A percentile compares a stretch with the other conserved stretches of the same genome.
phyloP scores from a whole-genome alignment of 148 eudicot genomes.

The Gaultheria prostrata region DNA sequence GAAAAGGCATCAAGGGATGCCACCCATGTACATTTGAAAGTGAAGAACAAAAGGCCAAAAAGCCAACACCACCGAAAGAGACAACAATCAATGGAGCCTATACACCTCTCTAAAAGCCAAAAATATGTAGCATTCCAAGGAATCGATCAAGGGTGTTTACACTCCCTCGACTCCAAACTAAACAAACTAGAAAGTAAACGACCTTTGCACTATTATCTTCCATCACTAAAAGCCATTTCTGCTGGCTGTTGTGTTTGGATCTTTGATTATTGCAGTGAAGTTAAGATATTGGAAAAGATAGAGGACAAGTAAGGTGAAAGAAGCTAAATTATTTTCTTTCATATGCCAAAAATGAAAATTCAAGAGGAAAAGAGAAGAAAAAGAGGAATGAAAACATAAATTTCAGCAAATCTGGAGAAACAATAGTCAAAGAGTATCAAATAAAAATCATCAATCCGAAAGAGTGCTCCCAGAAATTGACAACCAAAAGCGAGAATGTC shows the following conservation, averaged over 20 bases:
- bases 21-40: not conserved
- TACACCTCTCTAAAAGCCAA: conserved; percentile 1
- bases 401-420: not conserved
- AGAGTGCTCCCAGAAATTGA: not conserved
- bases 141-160: not conserved
- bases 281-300: not conserved
- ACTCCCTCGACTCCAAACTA: not conserved
- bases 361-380: not conserved
- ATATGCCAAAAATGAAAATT: not conserved
- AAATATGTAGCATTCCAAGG: not conserved
- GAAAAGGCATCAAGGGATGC: not conserved
- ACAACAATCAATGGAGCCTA: not conserved
- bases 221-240: not conserved
- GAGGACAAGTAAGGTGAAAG: not conserved
- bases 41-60: not conserved
- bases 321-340: not conserved
- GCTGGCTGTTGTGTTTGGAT: not conserved
- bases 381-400: not conserved
- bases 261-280: not conserved
- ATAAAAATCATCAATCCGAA: not conserved
- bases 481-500: not conserved
- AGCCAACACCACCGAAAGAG: not conserved
- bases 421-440: not conserved
- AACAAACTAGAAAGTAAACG: not conserved
- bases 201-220: not conserved